Evolutionary conservation across 345 rosid genomes (phyloP), one percentile per base, ranked within the genome.

Genomic region (Cardamine resedifolia): DNA sequence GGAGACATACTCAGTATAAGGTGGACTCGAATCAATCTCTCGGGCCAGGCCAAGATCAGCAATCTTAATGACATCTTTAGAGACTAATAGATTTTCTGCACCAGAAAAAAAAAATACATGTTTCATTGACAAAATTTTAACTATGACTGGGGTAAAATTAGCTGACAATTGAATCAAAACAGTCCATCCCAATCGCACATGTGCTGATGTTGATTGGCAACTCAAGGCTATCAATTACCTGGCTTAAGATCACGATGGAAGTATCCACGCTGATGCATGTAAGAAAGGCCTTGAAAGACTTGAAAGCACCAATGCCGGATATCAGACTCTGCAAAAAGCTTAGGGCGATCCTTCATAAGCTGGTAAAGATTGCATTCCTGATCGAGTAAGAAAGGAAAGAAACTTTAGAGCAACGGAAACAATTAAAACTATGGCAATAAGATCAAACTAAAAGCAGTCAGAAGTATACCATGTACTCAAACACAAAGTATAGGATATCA

Each of bases 171-270:
- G 38, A 19, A 18, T 19, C 4, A 27, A 60, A 23, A 33, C 9
- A 48, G 59, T 36, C 38, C 10, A 67, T 19, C 43, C 8, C 10
- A 12, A 27, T 27, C 30, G 10, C 62, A 59, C 26, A 68, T 67
- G 56, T 15, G 56, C 57, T 57, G 26, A 45, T 62, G 43, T 14
- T 51, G 20, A 64, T 19, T 47, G 66, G 41, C n/a, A 51, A 71
- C 68, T 41, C 41, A 52, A 58, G 43, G 49, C 66, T 39, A 64
- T 28, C 24, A 64, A n/a, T 66, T 85, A 94, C 98, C 98, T 75
- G 99, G 99, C 85, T 95, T 95, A 58, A 95, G 91, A 78, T 95
- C 99, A 53, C 99, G 97, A 76, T 95, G 99, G 65, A 95, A 95
- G 74, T 91, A 91, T 66, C 99, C 99, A 53, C 82, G 86, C 74